A percentile compares a stretch with the other conserved stretches of the same genome.
These are phyloP conservation scores for Encephalitozoon cuniculi DNA, from an alignment of 371 early-diverging fungal genomes.

Conservation along the genomic window DNA sequence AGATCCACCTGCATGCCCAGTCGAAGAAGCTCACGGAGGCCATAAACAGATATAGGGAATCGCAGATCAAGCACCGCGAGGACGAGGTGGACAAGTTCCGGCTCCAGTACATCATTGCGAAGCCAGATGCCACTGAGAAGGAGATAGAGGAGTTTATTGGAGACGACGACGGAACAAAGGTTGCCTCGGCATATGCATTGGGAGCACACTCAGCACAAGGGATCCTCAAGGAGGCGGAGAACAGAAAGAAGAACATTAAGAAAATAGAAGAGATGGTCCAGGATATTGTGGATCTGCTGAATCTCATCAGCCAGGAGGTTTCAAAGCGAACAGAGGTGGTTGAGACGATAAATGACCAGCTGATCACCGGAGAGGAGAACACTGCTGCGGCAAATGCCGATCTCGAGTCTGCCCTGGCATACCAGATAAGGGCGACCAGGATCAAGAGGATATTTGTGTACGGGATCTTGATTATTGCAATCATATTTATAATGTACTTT, in stretches of 20 bases:
- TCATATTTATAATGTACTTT: constrained; percentile 1
- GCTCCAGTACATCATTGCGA: constrained; percentile 57
- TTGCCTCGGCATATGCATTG: constrained; percentile 54
- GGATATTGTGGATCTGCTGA: constrained; percentile 51
- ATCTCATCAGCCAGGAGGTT: constrained; percentile 55
- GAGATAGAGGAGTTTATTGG: constrained; percentile 51
- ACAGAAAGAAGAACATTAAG: constrained; percentile 54
- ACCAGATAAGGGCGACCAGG: constrained; percentile 49
- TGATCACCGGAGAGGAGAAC: constrained; percentile 45
- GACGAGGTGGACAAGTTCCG: constrained; percentile 57
- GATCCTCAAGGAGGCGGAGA: constrained; percentile 46
- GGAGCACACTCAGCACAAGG: constrained; percentile 44
- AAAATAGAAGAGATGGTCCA: constrained; percentile 51
- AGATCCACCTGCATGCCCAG: constrained; percentile 44
- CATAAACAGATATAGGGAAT: constrained; percentile 44
- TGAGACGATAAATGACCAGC: constrained; percentile 51
- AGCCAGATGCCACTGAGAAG: constrained; percentile 59
- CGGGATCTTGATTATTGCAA: constrained; percentile 10
- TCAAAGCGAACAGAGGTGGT: constrained; percentile 39
- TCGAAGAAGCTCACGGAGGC: constrained; percentile 43
- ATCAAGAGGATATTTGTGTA: constrained; percentile 46
- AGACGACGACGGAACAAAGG: constrained; percentile 9
- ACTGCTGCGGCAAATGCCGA: constrained; percentile 56
- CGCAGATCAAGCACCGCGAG: constrained; percentile 35
- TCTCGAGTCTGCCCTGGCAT: constrained; percentile 52